Evolutionary conservation across 106 monocot genomes (phyloP), one percentile per base, ranked within the genome.

Genomic region (Phalaenopsis aphrodite): DNA sequence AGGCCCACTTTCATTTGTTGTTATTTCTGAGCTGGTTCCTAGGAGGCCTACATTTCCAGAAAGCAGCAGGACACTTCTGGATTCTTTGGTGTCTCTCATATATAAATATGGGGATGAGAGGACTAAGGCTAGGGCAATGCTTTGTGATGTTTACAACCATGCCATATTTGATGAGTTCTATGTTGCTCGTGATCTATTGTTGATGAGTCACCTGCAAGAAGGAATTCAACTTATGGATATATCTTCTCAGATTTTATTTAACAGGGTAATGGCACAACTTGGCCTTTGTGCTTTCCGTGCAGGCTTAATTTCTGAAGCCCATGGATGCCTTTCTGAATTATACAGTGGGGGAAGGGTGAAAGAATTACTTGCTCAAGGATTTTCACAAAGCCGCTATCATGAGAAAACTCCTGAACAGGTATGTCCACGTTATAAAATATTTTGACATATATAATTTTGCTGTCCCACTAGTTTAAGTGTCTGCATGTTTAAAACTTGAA

Each of bases 371-470:
- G 97, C 97, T 16, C 97, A 97, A 86, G 97, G 97, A 69, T 75
- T 97, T 45, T 83, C 81, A 71, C 97, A 94, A 78, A 94, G 84
- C 73, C 90, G 97, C 8, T 97, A 94, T 78, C 94, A 97, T 86
- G 97, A 97, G 82, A 97, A 97, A 84, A 94, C 94, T 68, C 97
- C 92, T 77, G 97, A 97, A 82, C 94, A 97, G 97, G 97, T 97
- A 87, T 75, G 56, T 1, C 39, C 10, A 69, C 8, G 64, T 23
- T 64, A 64, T 10, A 12, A 8, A 14, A 24, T 64, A 2, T 21
- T 10, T 69, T 52, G 30, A 7, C 7, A 65, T 37, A 66, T 66
- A 19, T 55, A 12, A 30, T 19, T 72, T 41, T 71, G 8, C 72
- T 72, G 3, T 52, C 16, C 36, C 30, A 77, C 10, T 56, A 36